Base-by-base conservation (phyloP, 2,329 filamentous ascomycete genomes). In the Aspergillus fructus region DNA sequence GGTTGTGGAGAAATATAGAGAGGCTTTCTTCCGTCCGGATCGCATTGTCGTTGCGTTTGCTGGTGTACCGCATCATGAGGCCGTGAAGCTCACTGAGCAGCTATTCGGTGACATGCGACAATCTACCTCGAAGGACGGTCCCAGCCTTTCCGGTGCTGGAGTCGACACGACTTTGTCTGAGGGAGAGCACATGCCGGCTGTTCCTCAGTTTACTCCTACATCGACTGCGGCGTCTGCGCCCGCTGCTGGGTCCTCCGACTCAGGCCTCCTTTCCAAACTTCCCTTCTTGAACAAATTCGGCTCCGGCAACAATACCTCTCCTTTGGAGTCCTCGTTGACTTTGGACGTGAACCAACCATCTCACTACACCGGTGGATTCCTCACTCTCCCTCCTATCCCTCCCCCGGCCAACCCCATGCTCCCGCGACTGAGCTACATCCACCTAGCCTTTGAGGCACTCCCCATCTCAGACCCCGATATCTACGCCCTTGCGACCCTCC, bases 1-100 rank as follows among this genome's bases (percentile, higher is more conserved):
- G 27, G 87, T 89, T 7, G 86, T 97, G 52, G 80, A 89, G 67
- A 84, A 87, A 59, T 99, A 99, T 72, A 81, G 93, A 40, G 84
- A 89, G 52, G 79, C 87, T 2, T 97, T 97, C 70, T 97, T 92
- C 79, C 85, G 85, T 51, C 94, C 94, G 0, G 93, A 97, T 71
- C 82, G 91, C 59, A 96, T 96, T 70, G 94, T 99, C 0, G 86
- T 99, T 48, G 94, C 94, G 0, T 97, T 97, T 78, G 94, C 93
- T 2, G 94, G 94, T 33, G 90, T 97, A 8, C 82, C 90, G 57
- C 94, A 99, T 72, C 76, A 80, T 6, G 84, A 90, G 67, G 94
- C 94, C 19, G 86, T 97, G 33, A 83, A 82, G 66, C 77, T 97
- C 63, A 86, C 92, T 3, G 85, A 96, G 72, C 81, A 91, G 72